Evolutionary conservation across 2,329 filamentous ascomycete genomes (phyloP).

Genomic region (Samsoniella hepiali): DNA sequence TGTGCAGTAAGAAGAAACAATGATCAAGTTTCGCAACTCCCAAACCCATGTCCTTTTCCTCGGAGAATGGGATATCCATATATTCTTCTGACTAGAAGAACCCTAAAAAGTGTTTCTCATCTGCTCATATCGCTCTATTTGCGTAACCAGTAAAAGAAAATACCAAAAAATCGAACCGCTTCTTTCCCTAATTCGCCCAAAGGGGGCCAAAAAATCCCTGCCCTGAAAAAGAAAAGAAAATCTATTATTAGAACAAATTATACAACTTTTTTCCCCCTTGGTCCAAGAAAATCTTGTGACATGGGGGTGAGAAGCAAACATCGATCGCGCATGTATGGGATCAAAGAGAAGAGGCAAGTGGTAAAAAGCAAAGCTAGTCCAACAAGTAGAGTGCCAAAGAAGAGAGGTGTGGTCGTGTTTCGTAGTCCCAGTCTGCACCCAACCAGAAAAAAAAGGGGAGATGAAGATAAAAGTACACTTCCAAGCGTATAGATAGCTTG

Average conservation of each 20-base stretch:
- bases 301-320: neutral
- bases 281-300: neutral
- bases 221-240: neutral
- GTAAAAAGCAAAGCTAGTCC: too few species aligned
- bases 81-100: neutral
- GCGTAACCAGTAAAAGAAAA: conserved; percentile 19
- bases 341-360: neutral
- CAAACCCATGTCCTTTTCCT: neutral
- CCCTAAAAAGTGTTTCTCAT: neutral
- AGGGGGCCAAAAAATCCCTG: conserved; percentile 8
- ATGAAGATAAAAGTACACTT: too few species aligned
- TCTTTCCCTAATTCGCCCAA: neutral
- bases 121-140: conserved; percentile 16
- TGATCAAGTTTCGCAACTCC: neutral
- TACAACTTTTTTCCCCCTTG: neutral
- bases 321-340: neutral
- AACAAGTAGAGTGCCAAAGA: neutral
- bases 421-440: too few species aligned
- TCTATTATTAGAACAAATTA: conserved; percentile 13
- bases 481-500: too few species aligned
- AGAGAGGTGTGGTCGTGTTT: neutral
- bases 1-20: neutral
- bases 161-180: neutral
- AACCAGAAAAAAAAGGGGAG: too few species aligned
- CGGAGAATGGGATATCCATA: neutral